Percentiles rank a stretch among this genome's conserved stretches.
These are phyloP conservation scores for Torulaspora gathmanii DNA, from an alignment of 805 yeast species.

Conservation along the genomic window DNA sequence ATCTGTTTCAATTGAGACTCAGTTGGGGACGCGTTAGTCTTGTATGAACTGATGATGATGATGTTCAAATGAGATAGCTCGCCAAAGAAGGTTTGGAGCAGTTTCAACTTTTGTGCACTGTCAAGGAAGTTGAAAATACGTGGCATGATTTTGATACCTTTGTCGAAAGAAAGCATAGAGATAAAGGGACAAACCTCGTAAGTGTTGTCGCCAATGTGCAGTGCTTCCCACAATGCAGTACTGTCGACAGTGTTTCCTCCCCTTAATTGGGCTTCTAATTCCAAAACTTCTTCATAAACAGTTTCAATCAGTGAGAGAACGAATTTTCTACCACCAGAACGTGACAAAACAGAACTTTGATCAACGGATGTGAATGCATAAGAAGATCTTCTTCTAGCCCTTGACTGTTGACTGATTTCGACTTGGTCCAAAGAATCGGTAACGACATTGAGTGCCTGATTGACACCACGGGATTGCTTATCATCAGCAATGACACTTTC, in stretches of 20 bases:
- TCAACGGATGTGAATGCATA: constrained; percentile 35
- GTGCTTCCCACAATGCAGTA: constrained; percentile 65
- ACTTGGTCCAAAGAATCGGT: constrained; percentile 33
- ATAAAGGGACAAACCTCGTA: constrained; percentile 70
- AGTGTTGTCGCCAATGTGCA: constrained; percentile 61
- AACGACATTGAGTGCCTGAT: constrained; percentile 31
- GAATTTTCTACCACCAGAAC: constrained; percentile 46
- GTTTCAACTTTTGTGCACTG: constrained; percentile 69
- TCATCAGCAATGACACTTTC: constrained; percentile 31
- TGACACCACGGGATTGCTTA: constrained; percentile 18
- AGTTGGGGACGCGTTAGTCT: constrained; percentile 56
- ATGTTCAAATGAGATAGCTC: constrained; percentile 77
- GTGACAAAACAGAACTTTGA: constrained; percentile 34
- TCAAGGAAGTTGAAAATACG: constrained; percentile 79
- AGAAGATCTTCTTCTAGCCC: constrained; percentile 36
- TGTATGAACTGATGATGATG: constrained; percentile 72
- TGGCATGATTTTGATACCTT: constrained; percentile 84
- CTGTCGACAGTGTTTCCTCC: constrained; percentile 46
- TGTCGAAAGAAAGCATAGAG: constrained; percentile 75
- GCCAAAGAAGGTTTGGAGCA: constrained; percentile 72
- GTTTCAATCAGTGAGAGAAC: constrained; percentile 69
- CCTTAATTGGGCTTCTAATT: constrained; percentile 71
- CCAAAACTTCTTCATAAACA: constrained; percentile 70
- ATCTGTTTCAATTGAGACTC: constrained; percentile 52
- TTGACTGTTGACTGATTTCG: constrained; percentile 25